Evolutionary conservation across 177 flowering plant genomes (phyloP), one percentile per base, ranked within the genome.

Genomic region (Vitis hybrid): DNA sequence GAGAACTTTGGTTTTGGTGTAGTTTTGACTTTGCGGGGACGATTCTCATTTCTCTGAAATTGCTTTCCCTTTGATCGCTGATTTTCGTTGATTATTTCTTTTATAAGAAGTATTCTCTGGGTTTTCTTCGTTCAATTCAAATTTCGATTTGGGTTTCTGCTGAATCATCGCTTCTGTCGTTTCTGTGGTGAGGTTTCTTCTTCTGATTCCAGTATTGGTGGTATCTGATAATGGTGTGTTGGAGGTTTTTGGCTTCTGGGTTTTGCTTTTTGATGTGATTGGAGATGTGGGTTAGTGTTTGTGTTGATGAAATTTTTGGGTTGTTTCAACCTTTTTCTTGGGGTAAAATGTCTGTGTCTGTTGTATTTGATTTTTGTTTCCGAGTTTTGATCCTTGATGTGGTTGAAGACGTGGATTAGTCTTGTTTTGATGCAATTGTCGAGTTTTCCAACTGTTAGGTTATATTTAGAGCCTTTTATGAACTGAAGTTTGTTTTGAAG

Each of bases 331-430:
- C 6, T 24, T 24, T 24, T 24, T 24, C 27, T 54, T 54, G 15
- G 57, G 57, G 57, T 54, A n/a, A n/a, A 54, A 14, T 54, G 17
- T 54, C 7, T 54, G 7, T 54, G 15, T 13, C 17, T 54, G 0
- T 24, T 11, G 17, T 54, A n/a, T 52, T 62, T 65, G 67, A 64
- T 52, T 51, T 65, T 7, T 8, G n/a, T 53, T 27, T 27, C 3
- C 30, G 11, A n/a, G 18, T 66, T 53, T 66, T 66, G 46, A 13
- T 65, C 11, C 27, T 52, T 30, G 68, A 65, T 54, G 53, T 46
- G 24, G 57, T 60, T 58, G 57, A 12, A 20, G 55, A 59, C 13
- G 3, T 27, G 58, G 61, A 20, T 35, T 57, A 13, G 53, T 8
- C 30, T 53, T 14, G 14, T 50, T 52, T 30, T 10, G 15, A 9